Conservation (phyloP, 176 grass and related monocot species). For the Ampelocalamus luodianensis region DNA sequence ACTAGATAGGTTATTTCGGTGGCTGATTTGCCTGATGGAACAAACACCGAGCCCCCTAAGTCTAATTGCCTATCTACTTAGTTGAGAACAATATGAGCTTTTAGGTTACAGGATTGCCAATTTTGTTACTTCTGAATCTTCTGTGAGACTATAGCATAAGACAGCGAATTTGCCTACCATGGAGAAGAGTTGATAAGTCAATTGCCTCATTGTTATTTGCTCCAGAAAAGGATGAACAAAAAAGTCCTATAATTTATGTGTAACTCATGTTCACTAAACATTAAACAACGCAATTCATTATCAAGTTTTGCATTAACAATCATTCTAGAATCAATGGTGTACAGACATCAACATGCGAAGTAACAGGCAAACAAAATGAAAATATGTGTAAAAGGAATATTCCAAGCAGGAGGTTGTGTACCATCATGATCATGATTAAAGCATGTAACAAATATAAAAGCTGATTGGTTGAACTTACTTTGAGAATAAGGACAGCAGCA, state of each 20-base stretch:
- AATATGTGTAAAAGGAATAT: background rate
- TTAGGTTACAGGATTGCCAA: background rate
- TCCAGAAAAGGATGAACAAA: conserved; percentile 5
- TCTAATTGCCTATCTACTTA: background rate
- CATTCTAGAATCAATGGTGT: background rate
- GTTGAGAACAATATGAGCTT: background rate
- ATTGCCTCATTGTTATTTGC: background rate
- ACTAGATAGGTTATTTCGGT: conserved; percentile 7
- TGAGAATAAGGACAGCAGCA: conserved; percentile 98
- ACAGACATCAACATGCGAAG: background rate
- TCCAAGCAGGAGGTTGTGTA: conserved; percentile 6
- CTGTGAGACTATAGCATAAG: background rate
- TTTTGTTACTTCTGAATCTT: conserved; percentile 12
- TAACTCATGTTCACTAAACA: background rate
- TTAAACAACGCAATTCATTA: background rate
- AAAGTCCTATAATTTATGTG: background rate
- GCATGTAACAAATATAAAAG: conserved; percentile 26
- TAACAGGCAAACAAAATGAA: background rate
- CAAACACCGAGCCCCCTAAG: background rate
- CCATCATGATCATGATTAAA: conserved; percentile 20
- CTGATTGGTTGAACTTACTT: conserved; percentile 63
- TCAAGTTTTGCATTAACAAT: background rate
- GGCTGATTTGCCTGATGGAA: background rate
- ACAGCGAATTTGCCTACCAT: background rate
- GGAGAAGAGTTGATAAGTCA: background rate